Base-by-base conservation (phyloP, 78 protist species). In the Isochrysis galbana region DNA sequence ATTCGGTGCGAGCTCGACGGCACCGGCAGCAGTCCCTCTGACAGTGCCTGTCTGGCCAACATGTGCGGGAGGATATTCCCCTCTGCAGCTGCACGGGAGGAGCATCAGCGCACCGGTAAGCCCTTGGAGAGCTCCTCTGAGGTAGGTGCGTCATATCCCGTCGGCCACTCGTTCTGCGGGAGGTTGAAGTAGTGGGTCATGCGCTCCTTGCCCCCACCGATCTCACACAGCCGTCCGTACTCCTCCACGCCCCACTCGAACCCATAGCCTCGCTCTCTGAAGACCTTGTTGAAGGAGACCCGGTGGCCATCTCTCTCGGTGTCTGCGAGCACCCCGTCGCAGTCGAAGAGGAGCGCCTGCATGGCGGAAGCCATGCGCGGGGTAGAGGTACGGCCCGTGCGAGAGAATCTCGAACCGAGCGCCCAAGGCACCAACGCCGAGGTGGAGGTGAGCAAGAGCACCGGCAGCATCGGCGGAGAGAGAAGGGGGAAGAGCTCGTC, bases 291-390 rank as follows among this genome's bases (percentile, higher is more conserved):
- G 88, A 80, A 80, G n/a, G 32, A 14, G 17, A 44, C 48, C 19
- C 88, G 54, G 54, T 80, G 88, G 29, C 51, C 88, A 23, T 80
- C 88, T 21, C 88, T 46, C 55, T 80, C 88, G 2, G 88, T 80
- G 47, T 80, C 88, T 4, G 86, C 86, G 86, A 77, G 86, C 38
- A 77, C 86, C n/a, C 77, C 77, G 77, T 67, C 77, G 36, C 77
- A 67, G 77, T 67, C 77, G 38, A 67, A 67, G 77, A 67, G 77
- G 36, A 67, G 29, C 22, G 77, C 77, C 5, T 32, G 22, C 4
- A 7, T 36, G 36, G 5, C 5, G 38, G 5, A 14, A 4, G 72
- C 61, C 61, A 51, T 51, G 61, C 61, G 61, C 61, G 61, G n/a
- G n/a, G n/a, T n/a, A n/a, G n/a, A n/a, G n/a, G n/a, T n/a, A n/a